These are phyloP conservation scores for Amphibolis antarctica DNA, from an alignment of 106 monocot species.

Conservation along the genomic window DNA sequence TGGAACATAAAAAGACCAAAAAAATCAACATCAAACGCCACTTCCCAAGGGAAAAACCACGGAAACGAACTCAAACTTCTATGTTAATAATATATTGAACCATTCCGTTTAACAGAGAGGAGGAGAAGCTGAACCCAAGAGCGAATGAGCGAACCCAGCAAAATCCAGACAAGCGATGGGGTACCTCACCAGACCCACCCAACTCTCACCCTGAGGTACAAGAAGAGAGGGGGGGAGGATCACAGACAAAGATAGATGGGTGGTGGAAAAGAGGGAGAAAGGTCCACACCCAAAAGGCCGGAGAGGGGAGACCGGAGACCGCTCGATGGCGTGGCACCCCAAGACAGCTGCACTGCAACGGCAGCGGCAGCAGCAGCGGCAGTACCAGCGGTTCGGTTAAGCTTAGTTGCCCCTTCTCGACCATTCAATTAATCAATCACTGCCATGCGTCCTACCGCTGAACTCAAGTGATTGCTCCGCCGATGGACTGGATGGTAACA, in stretches of 20 bases:
- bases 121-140: not conserved
- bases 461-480: no score
- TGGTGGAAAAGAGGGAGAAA: not conserved
- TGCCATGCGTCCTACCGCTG: no score
- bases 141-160: no score
- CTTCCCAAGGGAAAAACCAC: not conserved
- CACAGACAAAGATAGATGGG: not conserved
- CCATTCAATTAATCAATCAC: no score
- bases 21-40: not conserved
- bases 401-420: no score
- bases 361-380: not conserved
- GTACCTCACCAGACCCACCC: no score
- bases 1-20: no score
- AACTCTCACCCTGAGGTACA: no score
- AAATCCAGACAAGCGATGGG: no score
- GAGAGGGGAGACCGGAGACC: not conserved
- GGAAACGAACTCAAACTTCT: not conserved
- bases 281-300: conserved; percentile 6
- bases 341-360: conserved; percentile 1
- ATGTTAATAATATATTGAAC: no score
- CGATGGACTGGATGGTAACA: no score
- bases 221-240: not conserved
- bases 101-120: not conserved
- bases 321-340: no score
- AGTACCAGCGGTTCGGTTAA: not conserved